These are phyloP conservation scores for Plasmodium berghei DNA, from an alignment of 169 alveolate genomes.

Conservation along the genomic window DNA sequence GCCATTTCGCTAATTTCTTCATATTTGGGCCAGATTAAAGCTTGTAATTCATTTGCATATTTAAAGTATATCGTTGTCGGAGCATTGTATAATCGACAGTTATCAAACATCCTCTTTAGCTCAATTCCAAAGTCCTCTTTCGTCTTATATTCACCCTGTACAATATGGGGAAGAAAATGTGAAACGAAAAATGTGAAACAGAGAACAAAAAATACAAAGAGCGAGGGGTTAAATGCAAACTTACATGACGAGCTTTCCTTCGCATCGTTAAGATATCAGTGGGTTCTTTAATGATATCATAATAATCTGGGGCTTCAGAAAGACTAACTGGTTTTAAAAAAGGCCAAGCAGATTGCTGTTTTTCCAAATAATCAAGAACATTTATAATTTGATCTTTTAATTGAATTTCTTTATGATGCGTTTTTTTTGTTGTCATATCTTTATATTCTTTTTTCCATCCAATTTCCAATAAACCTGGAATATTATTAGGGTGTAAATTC, in stretches of 20 bases:
- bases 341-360: constrained; percentile 94
- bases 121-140: constrained; percentile 94
- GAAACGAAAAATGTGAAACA: background rate
- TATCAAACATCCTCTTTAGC: constrained; percentile 94
- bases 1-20: constrained; percentile 81
- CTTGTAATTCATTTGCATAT: constrained; percentile 96
- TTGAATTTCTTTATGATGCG: constrained; percentile 77
- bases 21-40: constrained; percentile 92
- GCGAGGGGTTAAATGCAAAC: background rate
- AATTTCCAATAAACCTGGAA: constrained; percentile 94
- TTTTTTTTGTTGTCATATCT: constrained; percentile 40
- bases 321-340: constrained; percentile 96
- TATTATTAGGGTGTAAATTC: constrained; percentile 84
- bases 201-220: background rate
- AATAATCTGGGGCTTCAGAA: constrained; percentile 97
- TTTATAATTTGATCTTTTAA: constrained; percentile 89
- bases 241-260: constrained; percentile 87
- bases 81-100: constrained; percentile 95
- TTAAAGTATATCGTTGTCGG: constrained; percentile 96
- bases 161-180: constrained; percentile 1
- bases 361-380: constrained; percentile 84
- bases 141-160: constrained; percentile 92
- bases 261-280: constrained; percentile 95
- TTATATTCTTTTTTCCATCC: constrained; percentile 91
- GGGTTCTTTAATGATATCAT: constrained; percentile 96